A percentile compares a stretch with the other conserved stretches of the same genome.
Evolutionary conservation across 202 grass and related monocot genomes (phyloP).

Genomic region (Schoenoplectus triqueter): DNA sequence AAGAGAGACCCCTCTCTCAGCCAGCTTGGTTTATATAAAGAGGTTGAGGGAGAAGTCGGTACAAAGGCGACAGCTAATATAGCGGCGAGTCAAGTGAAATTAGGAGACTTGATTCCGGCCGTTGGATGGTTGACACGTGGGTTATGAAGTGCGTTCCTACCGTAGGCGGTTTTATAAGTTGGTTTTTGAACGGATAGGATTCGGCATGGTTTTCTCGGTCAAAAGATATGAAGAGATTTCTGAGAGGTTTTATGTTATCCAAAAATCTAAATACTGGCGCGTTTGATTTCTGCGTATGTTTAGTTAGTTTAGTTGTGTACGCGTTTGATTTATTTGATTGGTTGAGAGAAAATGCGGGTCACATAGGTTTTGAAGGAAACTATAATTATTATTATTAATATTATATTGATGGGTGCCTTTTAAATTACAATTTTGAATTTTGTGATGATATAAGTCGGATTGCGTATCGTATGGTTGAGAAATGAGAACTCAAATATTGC

Average conservation of each 20-base stretch:
- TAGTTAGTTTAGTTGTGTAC: neutral
- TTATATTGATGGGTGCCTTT: neutral
- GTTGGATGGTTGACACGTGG: conserved; percentile 28
- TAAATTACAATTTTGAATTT: neutral
- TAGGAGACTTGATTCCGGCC: neutral
- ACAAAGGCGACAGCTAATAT: conserved; percentile 21
- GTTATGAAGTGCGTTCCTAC: neutral
- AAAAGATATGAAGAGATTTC: neutral
- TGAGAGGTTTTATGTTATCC: conserved; percentile 10
- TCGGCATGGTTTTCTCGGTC: neutral
- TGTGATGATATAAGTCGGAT: conserved; percentile 17
- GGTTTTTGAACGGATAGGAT: conserved; percentile 7
- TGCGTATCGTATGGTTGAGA: conserved; percentile 38
- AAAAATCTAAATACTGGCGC: conserved; percentile 7
- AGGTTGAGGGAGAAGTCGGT: neutral
- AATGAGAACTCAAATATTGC: conserved; percentile 9
- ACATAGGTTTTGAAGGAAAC: neutral
- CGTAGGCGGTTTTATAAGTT: neutral
- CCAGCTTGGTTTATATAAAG: conserved; percentile 34
- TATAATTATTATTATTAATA: neutral
- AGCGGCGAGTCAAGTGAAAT: neutral
- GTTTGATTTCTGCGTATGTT: neutral
- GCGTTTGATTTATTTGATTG: conserved; percentile 18
- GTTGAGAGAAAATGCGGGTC: neutral
- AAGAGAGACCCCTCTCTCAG: neutral